phyloP scores from a whole-genome alignment of 2,329 filamentous ascomycete species.

The Ophiocordyceps camponoti-leonardi region DNA sequence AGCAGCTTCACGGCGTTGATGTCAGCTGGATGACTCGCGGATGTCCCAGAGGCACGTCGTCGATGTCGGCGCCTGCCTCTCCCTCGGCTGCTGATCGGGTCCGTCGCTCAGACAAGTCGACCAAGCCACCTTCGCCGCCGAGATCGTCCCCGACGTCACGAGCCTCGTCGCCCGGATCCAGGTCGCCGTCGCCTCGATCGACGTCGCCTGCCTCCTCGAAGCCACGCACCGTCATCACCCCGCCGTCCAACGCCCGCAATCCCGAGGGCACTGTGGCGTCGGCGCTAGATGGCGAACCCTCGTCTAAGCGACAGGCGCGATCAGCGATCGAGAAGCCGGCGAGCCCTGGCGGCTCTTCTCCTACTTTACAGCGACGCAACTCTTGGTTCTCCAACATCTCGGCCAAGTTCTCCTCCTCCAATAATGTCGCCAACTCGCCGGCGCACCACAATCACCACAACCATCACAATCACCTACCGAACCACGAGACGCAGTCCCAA shows the following conservation, averaged over 20 bases:
- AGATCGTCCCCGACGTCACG: slow-evolving; percentile 5
- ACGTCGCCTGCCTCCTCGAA: slow-evolving; percentile 8
- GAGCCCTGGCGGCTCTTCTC: slow-evolving; percentile 10
- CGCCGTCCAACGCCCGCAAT: slow-evolving; percentile 10
- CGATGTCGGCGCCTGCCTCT: slow-evolving; percentile 10
- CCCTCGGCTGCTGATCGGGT: background rate
- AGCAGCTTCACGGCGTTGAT: slow-evolving; percentile 67
- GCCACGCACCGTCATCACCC: slow-evolving; percentile 15
- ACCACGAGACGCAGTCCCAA: slow-evolving; percentile 2
- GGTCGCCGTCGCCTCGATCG: background rate
- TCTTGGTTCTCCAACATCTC: slow-evolving; percentile 93
- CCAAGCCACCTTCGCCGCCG: slow-evolving; percentile 10
- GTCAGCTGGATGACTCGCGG: slow-evolving; percentile 81
- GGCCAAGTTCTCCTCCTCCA: slow-evolving; percentile 70
- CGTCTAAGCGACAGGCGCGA: background rate
- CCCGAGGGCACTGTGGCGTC: slow-evolving; percentile 7
- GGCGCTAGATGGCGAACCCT: background rate
- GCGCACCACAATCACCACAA: slow-evolving; percentile 3
- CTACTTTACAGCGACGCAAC: slow-evolving; percentile 36
- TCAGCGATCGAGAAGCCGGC: slow-evolving; percentile 14
- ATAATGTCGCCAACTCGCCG: slow-evolving; percentile 10
- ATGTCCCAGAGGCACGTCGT: slow-evolving; percentile 55
- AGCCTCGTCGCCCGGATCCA: background rate
- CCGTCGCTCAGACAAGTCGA: slow-evolving; percentile 12
- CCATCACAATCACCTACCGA: slow-evolving; percentile 2